phyloP scores from a whole-genome alignment of 2,329 filamentous ascomycete species.

The Drechmeria coniospora region DNA sequence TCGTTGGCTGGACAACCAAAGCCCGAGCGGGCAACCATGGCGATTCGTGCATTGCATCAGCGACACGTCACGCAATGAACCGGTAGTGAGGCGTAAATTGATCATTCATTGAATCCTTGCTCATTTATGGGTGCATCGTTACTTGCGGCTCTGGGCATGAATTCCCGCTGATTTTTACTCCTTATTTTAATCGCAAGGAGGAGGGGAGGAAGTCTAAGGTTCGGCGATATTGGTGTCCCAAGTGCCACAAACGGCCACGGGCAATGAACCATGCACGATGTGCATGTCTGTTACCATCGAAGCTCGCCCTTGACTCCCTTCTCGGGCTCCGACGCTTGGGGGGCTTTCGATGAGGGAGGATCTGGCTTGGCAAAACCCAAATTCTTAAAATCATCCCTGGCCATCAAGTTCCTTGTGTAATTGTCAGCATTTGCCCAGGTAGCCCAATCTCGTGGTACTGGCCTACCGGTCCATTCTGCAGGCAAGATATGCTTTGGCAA shows the following conservation, averaged over 20 bases:
- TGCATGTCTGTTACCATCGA: slow-evolving; percentile 13
- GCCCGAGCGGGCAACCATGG: no score
- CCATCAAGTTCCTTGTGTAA: slow-evolving; percentile 70
- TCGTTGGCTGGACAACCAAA: no score
- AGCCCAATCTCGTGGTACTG: background rate
- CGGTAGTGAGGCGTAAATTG: no score
- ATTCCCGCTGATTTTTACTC: no score
- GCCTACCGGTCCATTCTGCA: slow-evolving; percentile 89
- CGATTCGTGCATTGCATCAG: no score
- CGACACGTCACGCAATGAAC: no score
- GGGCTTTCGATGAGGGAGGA: slow-evolving; percentile 2
- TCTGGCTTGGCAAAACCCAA: slow-evolving; percentile 47
- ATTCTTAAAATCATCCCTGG: slow-evolving; percentile 87
- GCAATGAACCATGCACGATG: background rate
- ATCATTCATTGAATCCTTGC: no score
- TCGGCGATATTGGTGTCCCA: no score
- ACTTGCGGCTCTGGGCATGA: no score
- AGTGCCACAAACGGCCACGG: background rate
- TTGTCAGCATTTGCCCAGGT: background rate
- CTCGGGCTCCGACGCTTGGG: slow-evolving; percentile 12
- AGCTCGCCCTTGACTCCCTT: slow-evolving; percentile 22
- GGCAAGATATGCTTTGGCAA: slow-evolving; percentile 77
- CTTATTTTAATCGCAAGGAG: no score
- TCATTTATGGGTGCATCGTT: no score
- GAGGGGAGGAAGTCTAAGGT: no score